These are phyloP conservation scores for Sindora glabra DNA, from an alignment of 306 rosid species.

Conservation along the genomic window DNA sequence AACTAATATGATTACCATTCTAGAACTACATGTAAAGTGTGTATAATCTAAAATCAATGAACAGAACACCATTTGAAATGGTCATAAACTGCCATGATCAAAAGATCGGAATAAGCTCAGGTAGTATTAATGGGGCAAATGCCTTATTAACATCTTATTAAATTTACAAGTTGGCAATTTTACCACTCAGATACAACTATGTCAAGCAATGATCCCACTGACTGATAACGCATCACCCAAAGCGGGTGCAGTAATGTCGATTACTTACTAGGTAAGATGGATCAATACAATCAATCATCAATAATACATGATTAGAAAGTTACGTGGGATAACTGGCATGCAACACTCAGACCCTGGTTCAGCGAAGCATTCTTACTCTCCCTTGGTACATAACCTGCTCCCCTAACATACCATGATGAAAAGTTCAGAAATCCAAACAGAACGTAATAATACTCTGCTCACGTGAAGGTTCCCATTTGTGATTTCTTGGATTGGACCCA, in stretches of 20 bases:
- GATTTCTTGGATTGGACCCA: background rate
- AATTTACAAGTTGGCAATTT: background rate
- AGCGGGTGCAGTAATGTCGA: background rate
- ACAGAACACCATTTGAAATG: background rate
- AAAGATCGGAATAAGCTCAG: background rate
- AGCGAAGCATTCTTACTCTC: no score
- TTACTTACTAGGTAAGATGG: background rate
- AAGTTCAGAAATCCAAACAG: background rate
- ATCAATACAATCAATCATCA: constrained; percentile 3
- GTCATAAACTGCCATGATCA: background rate
- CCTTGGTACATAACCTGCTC: background rate
- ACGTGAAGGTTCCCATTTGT: background rate
- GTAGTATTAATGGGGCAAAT: background rate
- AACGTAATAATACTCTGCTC: background rate
- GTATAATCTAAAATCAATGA: background rate
- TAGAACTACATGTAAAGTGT: background rate
- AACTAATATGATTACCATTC: background rate
- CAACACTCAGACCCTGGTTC: no score
- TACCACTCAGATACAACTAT: background rate
- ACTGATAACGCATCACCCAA: background rate
- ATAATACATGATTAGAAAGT: no score
- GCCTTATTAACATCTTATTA: no score
- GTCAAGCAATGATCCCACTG: background rate
- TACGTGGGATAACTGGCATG: no score
- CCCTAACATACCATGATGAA: background rate